phyloP scores from a whole-genome alignment of 2,329 filamentous ascomycete species.

The Thelonectria discophora region DNA sequence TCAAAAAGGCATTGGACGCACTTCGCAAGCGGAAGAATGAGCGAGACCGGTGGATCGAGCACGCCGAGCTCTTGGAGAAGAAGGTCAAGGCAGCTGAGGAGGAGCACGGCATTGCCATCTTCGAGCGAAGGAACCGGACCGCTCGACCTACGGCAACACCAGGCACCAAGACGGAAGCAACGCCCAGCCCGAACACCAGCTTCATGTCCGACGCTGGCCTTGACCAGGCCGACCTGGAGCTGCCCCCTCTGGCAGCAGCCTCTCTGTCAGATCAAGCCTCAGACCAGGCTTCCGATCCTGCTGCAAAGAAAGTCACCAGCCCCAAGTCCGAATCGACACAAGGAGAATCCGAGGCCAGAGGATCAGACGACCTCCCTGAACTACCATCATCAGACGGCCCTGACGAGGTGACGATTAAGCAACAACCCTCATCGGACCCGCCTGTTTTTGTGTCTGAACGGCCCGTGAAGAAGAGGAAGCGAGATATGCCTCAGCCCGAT shows the following conservation, averaged over 20 bases:
- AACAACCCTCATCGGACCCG: constrained; percentile 63
- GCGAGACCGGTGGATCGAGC: constrained; percentile 56
- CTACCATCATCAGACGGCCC: constrained; percentile 25
- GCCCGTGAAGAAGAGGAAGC: constrained; percentile 58
- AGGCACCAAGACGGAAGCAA: constrained; percentile 17
- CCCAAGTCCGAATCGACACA: constrained; percentile 44
- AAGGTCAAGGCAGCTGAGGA: constrained; percentile 56
- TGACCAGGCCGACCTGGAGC: constrained; percentile 41
- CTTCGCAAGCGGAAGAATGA: constrained; percentile 53
- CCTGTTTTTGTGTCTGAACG: constrained; percentile 62
- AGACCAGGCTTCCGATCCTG: constrained; percentile 14
- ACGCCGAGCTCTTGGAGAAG: constrained; percentile 54
- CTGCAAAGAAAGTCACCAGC: constrained; percentile 17
- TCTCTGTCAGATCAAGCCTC: constrained; percentile 28
- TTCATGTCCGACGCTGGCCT: constrained; percentile 37
- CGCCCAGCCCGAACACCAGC: constrained; percentile 30
- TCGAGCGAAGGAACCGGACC: constrained; percentile 32
- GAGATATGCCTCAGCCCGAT: constrained; percentile 37
- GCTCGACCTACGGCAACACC: constrained; percentile 23
- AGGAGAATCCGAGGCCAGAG: constrained; percentile 38
- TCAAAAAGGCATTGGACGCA: constrained; percentile 52
- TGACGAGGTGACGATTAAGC: constrained; percentile 50
- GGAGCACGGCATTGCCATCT: constrained; percentile 47
- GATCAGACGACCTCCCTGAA: constrained; percentile 38
- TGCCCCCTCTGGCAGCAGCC: constrained; percentile 39